Evolutionary conservation across 2,329 filamentous ascomycete genomes (phyloP).

Genomic region (Venturia carpophila): DNA sequence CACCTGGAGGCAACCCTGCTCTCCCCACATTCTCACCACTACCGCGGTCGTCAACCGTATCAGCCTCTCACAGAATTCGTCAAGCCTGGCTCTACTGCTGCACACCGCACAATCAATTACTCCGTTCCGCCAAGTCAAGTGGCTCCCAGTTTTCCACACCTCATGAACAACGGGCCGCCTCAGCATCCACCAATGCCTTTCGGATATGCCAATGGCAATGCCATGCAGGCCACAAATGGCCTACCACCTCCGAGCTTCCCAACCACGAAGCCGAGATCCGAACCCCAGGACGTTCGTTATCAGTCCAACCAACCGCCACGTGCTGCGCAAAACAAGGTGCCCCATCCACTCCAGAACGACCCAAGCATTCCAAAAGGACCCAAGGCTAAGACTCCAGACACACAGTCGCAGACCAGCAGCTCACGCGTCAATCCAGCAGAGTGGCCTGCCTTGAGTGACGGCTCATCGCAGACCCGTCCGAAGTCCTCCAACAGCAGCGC

Average conservation of each 20-base stretch:
- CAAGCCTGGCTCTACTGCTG: neutral
- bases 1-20: constrained; percentile 4
- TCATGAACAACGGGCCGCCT: neutral
- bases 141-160: neutral
- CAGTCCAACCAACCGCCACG: neutral
- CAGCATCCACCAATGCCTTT: neutral
- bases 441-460: neutral
- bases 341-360: constrained; percentile 7
- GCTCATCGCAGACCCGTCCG: neutral
- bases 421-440: neutral
- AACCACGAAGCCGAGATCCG: neutral
- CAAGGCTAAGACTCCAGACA: neutral
- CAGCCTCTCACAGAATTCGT: neutral
- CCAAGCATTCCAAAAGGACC: constrained; percentile 1
- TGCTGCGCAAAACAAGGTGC: neutral
- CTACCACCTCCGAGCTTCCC: neutral
- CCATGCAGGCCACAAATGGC: neutral
- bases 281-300: neutral
- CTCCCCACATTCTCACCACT: neutral
- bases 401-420: neutral
- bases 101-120: constrained; percentile 1
- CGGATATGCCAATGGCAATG: neutral
- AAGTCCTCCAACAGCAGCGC: neutral
- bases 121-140: neutral
- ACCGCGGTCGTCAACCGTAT: constrained; percentile 4